Evolutionary conservation across 257 asterid species (phyloP), one percentile per base, ranked within the genome.

Genomic region (Thymus mandschuricus): DNA sequence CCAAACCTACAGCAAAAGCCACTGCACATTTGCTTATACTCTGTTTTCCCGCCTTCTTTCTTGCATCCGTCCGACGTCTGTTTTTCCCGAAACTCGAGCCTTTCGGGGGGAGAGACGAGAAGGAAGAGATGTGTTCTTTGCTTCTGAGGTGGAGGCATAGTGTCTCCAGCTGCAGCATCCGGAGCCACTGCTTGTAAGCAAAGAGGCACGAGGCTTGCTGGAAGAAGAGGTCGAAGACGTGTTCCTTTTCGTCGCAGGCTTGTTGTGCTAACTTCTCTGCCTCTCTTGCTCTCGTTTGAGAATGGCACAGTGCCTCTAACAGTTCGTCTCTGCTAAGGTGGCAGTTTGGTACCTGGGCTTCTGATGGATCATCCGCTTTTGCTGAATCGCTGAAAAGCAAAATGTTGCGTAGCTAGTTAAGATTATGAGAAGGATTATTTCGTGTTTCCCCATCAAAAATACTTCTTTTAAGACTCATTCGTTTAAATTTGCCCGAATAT

Each of bases 211-310:
- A 82, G 0, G 89, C 89, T 72, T 87, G 91, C 7, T 82, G 84
- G 87, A 87, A 85, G 65, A 87, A 82, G 55, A 87, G 81, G 58
- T 87, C 73, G 65, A 83, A 38, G 45, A 87, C 68, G 8, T 80
- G 79, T 43, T 85, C 89, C 80, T 87, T 87, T 60, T 87, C 94
- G 11, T 83, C 78, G 69, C 81, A 83, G 11, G 89, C 91, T 76
- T 81, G 79, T 60, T 85, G 89, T 59, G 94, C 94, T 75, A 80
- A 52, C 64, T 82, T 82, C 84, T 87, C 94, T 1, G 94, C 94
- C 51, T 85, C 85, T 75, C 94, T 81, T 70, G 94, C 94, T 60
- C 91, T 86, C 52, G 89, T 87, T 79, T 87, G 94, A 49, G 94
- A 87, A 78, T 87, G 89, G 84, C 94, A 85, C 11, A 87, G 87